Percentiles rank a stretch among this genome's conserved stretches.
Conservation (phyloP, 192 early-diverging fungal genomes). For the Linderina pennispora region DNA sequence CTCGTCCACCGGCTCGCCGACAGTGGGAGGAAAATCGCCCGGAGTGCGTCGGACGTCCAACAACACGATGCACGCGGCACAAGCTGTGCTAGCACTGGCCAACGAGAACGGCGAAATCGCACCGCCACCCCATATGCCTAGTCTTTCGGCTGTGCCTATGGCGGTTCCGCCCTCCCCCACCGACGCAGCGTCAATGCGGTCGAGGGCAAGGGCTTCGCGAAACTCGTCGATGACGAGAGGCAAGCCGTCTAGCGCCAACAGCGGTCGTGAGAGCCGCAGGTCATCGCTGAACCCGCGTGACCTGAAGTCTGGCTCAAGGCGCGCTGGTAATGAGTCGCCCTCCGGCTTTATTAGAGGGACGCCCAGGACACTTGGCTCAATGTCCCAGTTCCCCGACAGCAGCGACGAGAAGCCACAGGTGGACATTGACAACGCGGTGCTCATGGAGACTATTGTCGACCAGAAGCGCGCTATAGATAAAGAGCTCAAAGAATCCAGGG, state of each 20-base stretch:
- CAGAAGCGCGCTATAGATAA: constrained; percentile 16
- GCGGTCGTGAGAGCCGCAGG: constrained; percentile 14
- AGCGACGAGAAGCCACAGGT: constrained; percentile 3
- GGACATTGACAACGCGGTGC: constrained; percentile 4
- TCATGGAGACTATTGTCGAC: constrained; percentile 21
- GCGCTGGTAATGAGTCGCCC: constrained; percentile 23
- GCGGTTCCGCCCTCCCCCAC: constrained; percentile 8
- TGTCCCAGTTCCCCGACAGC: not conserved
- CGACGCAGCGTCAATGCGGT: constrained; percentile 15
- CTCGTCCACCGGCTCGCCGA: constrained; percentile 35
- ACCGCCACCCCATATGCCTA: constrained; percentile 3
- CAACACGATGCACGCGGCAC: too few species aligned
- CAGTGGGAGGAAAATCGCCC: constrained; percentile 7
- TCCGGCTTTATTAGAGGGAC: constrained; percentile 5
- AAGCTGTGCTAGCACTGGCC: too few species aligned
- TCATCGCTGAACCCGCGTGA: constrained; percentile 21
- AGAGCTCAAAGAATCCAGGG: constrained; percentile 12
- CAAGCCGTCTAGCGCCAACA: not conserved
- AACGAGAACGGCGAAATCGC: constrained; percentile 20
- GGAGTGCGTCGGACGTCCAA: too few species aligned
- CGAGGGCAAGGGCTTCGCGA: constrained; percentile 13
- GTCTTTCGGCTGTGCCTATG: not conserved
- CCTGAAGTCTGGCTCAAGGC: constrained; percentile 2
- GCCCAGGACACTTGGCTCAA: not conserved
- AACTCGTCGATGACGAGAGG: constrained; percentile 1